Base-by-base conservation (phyloP, 2,329 filamentous ascomycete species). In the Phialophora chinensis region DNA sequence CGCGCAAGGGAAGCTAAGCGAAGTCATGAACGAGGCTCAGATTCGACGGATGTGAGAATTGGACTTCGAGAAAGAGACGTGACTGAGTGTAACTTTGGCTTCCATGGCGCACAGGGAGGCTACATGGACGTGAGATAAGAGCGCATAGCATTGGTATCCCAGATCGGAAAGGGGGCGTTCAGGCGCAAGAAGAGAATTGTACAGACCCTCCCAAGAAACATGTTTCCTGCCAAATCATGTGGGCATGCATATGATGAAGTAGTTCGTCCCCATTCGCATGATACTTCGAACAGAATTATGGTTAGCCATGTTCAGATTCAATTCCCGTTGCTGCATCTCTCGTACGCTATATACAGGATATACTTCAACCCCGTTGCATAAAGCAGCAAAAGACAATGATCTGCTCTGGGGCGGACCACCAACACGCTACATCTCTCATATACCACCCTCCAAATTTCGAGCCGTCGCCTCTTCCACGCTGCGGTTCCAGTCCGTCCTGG, bases 1-100 rank as follows among this genome's bases (percentile, higher is more conserved):
- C 64, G 90, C 95, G 73, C 83, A 86, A 27, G 91, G 91, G 10
- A 65, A 63, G 12, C 83, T 98, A 72, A 91, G 96, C 67, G 90
- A 91, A 81, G 97, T 94, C 81, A 86, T 88, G 80, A 90, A 92
- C 76, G 93, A 98, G 84, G 87, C 88, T 77, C 85, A 91, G 76
- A 97, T 98, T 75, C 89, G 92, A 73, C 89, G 94, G 73, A 97
- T 97, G 94, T 83, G 42, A 66, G 25, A 7, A 7, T 29, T n/a
- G 38, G 17, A 5, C 17, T 12, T 42, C 38, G 38, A 42, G 12
- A 17, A n/a, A 17, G 38, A 42, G 38, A 14, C 38, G 12, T 2
- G 12, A 17, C 38, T 44, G n/a, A 17, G 2, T 44, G 38, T 44
- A n/a, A n/a, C 17, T 44, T 8, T 44, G 38, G 38, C 38, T 44